Evolutionary conservation across 306 rosid genomes (phyloP).

Genomic region (Quercus aquifolioides): DNA sequence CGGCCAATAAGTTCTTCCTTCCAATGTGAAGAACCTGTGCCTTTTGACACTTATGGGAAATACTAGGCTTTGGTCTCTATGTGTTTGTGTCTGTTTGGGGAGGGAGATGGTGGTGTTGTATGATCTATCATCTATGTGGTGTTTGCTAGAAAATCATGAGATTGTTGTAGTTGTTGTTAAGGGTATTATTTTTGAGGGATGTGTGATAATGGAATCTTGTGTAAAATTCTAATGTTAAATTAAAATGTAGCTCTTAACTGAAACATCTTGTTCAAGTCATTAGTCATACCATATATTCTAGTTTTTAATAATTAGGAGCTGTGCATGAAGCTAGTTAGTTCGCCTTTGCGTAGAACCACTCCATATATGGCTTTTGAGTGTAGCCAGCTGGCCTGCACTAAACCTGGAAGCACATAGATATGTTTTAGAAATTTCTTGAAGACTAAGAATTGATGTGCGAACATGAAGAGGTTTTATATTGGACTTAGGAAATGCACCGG

Average conservation of each 20-base stretch:
- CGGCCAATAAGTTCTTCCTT: slow-evolving; percentile 15
- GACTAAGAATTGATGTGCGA: too few relatives aligned
- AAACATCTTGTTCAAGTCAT: too few relatives aligned
- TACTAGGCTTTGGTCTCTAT: slow-evolving; percentile 18
- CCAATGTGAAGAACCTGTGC: slow-evolving; percentile 23
- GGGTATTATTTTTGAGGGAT: neutral
- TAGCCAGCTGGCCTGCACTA: too few relatives aligned
- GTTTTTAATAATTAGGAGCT: too few relatives aligned
- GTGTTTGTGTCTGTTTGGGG: neutral
- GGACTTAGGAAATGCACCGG: neutral
- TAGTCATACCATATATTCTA: too few relatives aligned
- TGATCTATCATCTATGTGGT: neutral
- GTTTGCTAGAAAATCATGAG: neutral
- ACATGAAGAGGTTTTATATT: neutral
- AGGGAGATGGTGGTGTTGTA: neutral
- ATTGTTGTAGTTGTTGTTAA: neutral
- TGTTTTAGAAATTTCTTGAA: too few relatives aligned
- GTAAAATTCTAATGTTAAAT: neutral
- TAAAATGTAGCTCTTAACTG: too few relatives aligned
- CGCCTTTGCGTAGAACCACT: too few relatives aligned
- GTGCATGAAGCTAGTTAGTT: too few relatives aligned
- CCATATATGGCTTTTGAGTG: too few relatives aligned
- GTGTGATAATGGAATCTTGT: neutral
- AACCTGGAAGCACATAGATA: too few relatives aligned
- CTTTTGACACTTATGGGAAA: slow-evolving; percentile 24